Conservation (phyloP, 108 stramenopile species). For the Nitzschia sp. region DNA sequence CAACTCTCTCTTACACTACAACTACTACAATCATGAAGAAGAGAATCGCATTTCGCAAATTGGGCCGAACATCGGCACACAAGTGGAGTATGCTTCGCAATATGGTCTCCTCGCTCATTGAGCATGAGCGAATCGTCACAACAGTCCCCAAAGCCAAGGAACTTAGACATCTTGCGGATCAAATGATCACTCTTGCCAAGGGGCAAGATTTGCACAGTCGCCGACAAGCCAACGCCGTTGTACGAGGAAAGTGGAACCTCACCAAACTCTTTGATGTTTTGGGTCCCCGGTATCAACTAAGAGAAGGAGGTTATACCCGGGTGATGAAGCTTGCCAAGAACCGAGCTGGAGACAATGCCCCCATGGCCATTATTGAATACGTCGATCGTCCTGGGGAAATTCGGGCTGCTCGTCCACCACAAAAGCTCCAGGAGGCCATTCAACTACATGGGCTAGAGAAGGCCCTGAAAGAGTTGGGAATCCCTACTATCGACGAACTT, state of each 20-base stretch:
- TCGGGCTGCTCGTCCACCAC: slow-evolving; percentile 82
- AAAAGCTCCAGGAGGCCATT: slow-evolving; percentile 23
- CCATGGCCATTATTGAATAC: slow-evolving; percentile 98
- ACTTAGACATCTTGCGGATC: slow-evolving; percentile 87
- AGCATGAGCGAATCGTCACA: slow-evolving; percentile 97
- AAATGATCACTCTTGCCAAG: slow-evolving; percentile 83
- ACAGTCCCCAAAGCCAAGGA: slow-evolving; percentile 96
- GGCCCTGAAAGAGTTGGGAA: slow-evolving; percentile 38
- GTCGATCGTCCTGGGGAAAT: slow-evolving; percentile 96
- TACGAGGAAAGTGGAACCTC: slow-evolving; percentile 70
- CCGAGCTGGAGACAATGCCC: slow-evolving; percentile 91
- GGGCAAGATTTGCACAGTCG: slow-evolving; percentile 49
- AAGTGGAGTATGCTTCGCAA: slow-evolving; percentile 90
- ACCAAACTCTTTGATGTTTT: slow-evolving; percentile 94
- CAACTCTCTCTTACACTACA: background rate
- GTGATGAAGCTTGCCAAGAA: slow-evolving; percentile 84
- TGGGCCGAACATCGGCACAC: slow-evolving; percentile 73
- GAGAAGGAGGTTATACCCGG: slow-evolving; percentile 96
- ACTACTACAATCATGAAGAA: slow-evolving; percentile 61
- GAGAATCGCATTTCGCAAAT: slow-evolving; percentile 75
- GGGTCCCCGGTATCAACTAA: slow-evolving; percentile 91
- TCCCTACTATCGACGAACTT: slow-evolving; percentile 30
- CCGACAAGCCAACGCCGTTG: slow-evolving; percentile 58
- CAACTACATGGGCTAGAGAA: slow-evolving; percentile 25
- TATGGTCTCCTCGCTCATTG: slow-evolving; percentile 93